Evolutionary conservation across 1,284 basidiomycete genomes (phyloP).

Genomic region (Cryptococcus sp.): DNA sequence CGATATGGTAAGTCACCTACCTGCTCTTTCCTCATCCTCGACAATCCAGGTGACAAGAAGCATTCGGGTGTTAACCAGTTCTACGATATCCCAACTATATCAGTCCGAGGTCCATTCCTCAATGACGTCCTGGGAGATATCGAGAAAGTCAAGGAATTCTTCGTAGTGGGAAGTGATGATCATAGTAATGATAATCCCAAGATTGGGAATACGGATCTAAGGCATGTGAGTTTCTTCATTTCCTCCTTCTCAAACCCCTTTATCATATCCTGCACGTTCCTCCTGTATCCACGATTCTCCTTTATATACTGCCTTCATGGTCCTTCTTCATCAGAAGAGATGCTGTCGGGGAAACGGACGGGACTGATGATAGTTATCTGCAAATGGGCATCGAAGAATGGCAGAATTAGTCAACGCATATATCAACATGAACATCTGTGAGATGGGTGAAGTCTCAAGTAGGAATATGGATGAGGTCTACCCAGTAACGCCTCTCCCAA

Average conservation of each 20-base stretch:
- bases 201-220: constrained; percentile 25
- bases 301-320: too few relatives aligned
- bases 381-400: constrained; percentile 29
- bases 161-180: constrained; percentile 11
- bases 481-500: too few relatives aligned
- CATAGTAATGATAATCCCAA: constrained; percentile 10
- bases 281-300: too few relatives aligned
- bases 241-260: neutral
- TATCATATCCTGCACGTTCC: neutral
- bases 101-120: constrained; percentile 31
- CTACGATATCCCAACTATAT: constrained; percentile 41
- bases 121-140: constrained; percentile 20
- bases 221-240: constrained; percentile 30
- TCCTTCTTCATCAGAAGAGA: too few relatives aligned
- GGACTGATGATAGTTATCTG: constrained; percentile 12
- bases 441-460: constrained; percentile 14
- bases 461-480: too few relatives aligned
- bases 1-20: constrained; percentile 24
- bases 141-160: constrained; percentile 20
- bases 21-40: neutral
- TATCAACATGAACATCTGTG: constrained; percentile 37
- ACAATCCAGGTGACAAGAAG: constrained; percentile 8
- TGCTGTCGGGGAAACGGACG: neutral
- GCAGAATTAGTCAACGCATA: constrained; percentile 35
- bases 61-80: constrained; percentile 34